A percentile compares a stretch with the other conserved stretches of the same genome.
Conservation (phyloP, 768 basidiomycete genomes). For the Rubroboletus pulcherrimus region DNA sequence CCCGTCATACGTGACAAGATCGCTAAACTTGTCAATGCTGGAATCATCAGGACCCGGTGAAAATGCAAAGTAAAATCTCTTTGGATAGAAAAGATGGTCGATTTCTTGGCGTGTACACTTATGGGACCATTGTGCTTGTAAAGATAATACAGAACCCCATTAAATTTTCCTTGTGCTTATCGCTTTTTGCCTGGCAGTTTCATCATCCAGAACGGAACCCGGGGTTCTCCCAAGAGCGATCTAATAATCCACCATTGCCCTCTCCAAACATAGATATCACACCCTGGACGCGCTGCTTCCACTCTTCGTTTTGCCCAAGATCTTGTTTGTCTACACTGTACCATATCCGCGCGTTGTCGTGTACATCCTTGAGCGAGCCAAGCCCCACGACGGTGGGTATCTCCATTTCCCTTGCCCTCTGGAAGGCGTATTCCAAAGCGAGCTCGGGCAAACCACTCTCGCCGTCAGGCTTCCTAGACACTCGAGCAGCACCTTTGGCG, state of each 20-base stretch:
- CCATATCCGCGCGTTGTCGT: constrained; percentile 69
- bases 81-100: constrained; percentile 11
- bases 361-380: constrained; percentile 68
- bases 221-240: constrained; percentile 75
- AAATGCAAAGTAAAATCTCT: neutral
- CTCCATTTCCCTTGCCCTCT: constrained; percentile 39
- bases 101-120: constrained; percentile 19
- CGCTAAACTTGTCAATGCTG: constrained; percentile 85
- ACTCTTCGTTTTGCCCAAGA: constrained; percentile 34
- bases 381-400: constrained; percentile 73
- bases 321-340: constrained; percentile 46
- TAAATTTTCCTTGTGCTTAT: neutral
- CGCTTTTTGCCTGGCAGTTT: neutral
- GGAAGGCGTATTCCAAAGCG: constrained; percentile 71
- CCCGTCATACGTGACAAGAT: constrained; percentile 77
- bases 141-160: constrained; percentile 20
- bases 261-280: constrained; percentile 44
- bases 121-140: constrained; percentile 23
- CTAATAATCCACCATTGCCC: constrained; percentile 42
- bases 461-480: constrained; percentile 36
- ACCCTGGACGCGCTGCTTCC: constrained; percentile 38
- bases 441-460: constrained; percentile 49
- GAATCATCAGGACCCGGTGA: constrained; percentile 87
- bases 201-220: constrained; percentile 11
- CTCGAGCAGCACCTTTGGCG: constrained; percentile 34